Evolutionary conservation across 768 basidiomycete genomes (phyloP).

Genomic region (Collybia nuda): DNA sequence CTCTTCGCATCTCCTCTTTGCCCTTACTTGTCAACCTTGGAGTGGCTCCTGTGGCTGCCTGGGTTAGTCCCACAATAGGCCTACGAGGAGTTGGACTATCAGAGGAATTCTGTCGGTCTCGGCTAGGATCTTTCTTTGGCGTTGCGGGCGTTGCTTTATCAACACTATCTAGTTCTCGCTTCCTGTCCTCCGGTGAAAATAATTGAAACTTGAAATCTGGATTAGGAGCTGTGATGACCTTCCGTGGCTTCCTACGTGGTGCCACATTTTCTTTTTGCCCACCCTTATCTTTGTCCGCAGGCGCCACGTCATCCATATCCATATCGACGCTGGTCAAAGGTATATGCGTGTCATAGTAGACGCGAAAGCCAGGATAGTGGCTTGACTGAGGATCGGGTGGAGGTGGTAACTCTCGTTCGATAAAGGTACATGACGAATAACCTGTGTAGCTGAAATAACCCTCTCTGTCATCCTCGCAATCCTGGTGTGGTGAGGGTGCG

Average conservation of each 20-base stretch:
- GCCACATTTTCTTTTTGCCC: slow-evolving; percentile 57
- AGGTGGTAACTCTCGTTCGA: slow-evolving; percentile 39
- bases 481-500: slow-evolving; percentile 5
- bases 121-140: slow-evolving; percentile 15
- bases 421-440: slow-evolving; percentile 16
- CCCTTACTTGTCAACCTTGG: slow-evolving; percentile 20
- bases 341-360: slow-evolving; percentile 49
- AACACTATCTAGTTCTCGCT: slow-evolving; percentile 17
- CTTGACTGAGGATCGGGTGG: slow-evolving; percentile 50
- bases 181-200: slow-evolving; percentile 19
- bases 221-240: slow-evolving; percentile 26
- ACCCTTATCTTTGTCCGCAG: slow-evolving; percentile 32
- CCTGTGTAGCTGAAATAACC: slow-evolving; percentile 21
- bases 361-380: slow-evolving; percentile 68
- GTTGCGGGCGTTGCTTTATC: slow-evolving; percentile 24
- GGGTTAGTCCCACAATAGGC: slow-evolving; percentile 13
- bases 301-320: slow-evolving; percentile 1
- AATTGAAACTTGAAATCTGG: slow-evolving; percentile 16
- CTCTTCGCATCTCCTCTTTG: slow-evolving; percentile 24
- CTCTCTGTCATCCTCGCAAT: slow-evolving; percentile 13
- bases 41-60: slow-evolving; percentile 11
- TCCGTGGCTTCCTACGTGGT: slow-evolving; percentile 46
- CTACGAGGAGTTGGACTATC: slow-evolving; percentile 27
- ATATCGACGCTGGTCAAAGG: slow-evolving; percentile 7
- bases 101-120: slow-evolving; percentile 5